Conservation (phyloP, 257 asterid genomes). For the Mentha longifolia region DNA sequence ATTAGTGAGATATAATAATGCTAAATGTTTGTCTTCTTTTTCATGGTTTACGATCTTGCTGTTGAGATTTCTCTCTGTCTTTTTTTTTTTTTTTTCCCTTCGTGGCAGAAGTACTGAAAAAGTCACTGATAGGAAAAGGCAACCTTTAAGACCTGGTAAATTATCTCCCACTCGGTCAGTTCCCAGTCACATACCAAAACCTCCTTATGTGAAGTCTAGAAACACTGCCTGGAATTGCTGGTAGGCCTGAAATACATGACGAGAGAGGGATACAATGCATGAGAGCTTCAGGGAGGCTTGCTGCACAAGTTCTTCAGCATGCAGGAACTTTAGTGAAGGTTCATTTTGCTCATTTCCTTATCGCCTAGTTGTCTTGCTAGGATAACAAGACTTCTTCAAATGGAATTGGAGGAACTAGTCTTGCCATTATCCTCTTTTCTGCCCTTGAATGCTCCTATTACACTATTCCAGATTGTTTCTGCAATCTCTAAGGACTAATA, state of each 20-base stretch:
- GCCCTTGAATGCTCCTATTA: slow-evolving; percentile 16
- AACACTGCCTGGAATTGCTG: slow-evolving; percentile 80
- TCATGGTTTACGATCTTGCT: slow-evolving; percentile 12
- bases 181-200: slow-evolving; percentile 74
- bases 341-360: slow-evolving; percentile 29
- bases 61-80: slow-evolving; percentile 4
- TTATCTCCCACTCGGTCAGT: slow-evolving; percentile 79
- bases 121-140: slow-evolving; percentile 47
- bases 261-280: slow-evolving; percentile 82
- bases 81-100: too few relatives aligned
- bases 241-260: slow-evolving; percentile 77
- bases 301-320: slow-evolving; percentile 92
- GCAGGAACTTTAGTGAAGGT: slow-evolving; percentile 98
- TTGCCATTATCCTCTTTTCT: not conserved
- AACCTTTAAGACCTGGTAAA: slow-evolving; percentile 80
- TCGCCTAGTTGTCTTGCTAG: not conserved
- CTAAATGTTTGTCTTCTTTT: slow-evolving; percentile 6
- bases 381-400: slow-evolving; percentile 1
- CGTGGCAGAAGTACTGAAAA: slow-evolving; percentile 60
- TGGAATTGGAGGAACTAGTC: slow-evolving; percentile 19
- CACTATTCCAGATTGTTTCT: too few relatives aligned
- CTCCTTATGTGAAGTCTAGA: slow-evolving; percentile 80
- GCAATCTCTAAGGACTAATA: not conserved
- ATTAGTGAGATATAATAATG: not conserved
- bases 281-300: slow-evolving; percentile 97